Base-by-base conservation (phyloP, 192 early-diverging fungal species). In the Gamsiella multidivaricata region DNA sequence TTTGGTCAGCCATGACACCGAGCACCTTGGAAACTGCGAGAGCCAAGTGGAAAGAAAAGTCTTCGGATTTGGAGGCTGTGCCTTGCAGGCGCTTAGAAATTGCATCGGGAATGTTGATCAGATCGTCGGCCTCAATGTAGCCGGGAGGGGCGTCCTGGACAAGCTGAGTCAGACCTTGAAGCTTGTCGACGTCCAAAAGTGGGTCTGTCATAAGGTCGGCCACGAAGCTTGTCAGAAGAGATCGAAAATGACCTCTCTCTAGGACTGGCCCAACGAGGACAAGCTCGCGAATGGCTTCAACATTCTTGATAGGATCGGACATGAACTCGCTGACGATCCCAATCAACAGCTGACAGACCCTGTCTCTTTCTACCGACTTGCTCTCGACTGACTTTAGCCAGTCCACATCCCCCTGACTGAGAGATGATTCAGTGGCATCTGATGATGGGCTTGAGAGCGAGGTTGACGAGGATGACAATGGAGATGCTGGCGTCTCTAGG, bases 1-100 rank as follows among this genome's bases (percentile, higher is more conserved):
- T 33, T 6, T 57, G 18, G 3, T 57, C 20, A 5, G n/a, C 55
- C 55, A 57, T 57, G n/a, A 41, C 36, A 58, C 42, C 56, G 15
- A 58, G 22, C 3, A 58, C 36, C 3, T 39, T 36, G 12, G 56
- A 39, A 12, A 58, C 22, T 17, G 56, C 56, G 2, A 58, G 5
- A 5, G 39, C 11, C 7, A 58, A 17, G 2, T 58, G 36, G 23
- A 41, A 26, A 3, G 37, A 29, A 10, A 41, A 26, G 20, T 28
- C 56, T 3, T 36, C 1, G 2, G 37, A 58, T 37, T 58, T n/a
- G 12, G n/a, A 20, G n/a, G 29, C 31, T 2, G 54, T 29, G 4
- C 11, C 25, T 9, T 58, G 23, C 17, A 42, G 12, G 20, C 56
- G 37, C 11, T 7, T 3, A 3, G 36, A 11, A 18, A 58, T 36